Evolutionary conservation across 2,329 filamentous ascomycete genomes (phyloP), one percentile per base, ranked within the genome.

Genomic region (Pyrenophora tritici-repentis): DNA sequence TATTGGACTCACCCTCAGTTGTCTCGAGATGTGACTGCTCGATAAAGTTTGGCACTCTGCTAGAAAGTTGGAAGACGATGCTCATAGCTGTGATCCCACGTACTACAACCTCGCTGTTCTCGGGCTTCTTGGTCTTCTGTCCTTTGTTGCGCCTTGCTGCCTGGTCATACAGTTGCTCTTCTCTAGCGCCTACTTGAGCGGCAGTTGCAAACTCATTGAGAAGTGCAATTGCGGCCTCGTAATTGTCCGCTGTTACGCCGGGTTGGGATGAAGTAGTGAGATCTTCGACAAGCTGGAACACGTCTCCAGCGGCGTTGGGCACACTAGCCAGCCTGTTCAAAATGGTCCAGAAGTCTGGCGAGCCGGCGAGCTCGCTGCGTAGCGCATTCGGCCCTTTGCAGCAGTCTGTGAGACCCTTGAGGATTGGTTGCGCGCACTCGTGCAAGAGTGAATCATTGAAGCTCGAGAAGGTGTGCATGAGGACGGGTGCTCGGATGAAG

Each of bases 301-400:
- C 91, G 13, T 87, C 81, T 0, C 86, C 81, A 2, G 91, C 89
- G 20, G 88, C 87, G 45, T 90, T 86, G 3, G 84, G 76, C 55
- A 87, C 83, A 18, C 81, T 79, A 39, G 90, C 86, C 14, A 99
- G 78, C 26, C 86, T 83, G 55, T 91, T 87, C 44, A 99, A 79
- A 12, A 97, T 89, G 4, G 88, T 88, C 94, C 94, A 99, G 73
- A 99, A 97, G 68, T 99, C 94, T 0, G 94, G 94, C 14, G 93
- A 97, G 12, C 90, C 93, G 75, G 96, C 95, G 61, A 97, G 89
- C 75, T 97, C 93, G 61, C 90, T 96, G 50, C 90, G 86, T 22
- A 99, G 78, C 10, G 89, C 85, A 20, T 86, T 86, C 0, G 90
- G 85, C 53, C 88, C 85, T 43, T 88, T 86, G 59, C 96, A 89